Evolutionary conservation across 345 rosid species (phyloP).

Genomic region (Eucalyptus victrix): DNA sequence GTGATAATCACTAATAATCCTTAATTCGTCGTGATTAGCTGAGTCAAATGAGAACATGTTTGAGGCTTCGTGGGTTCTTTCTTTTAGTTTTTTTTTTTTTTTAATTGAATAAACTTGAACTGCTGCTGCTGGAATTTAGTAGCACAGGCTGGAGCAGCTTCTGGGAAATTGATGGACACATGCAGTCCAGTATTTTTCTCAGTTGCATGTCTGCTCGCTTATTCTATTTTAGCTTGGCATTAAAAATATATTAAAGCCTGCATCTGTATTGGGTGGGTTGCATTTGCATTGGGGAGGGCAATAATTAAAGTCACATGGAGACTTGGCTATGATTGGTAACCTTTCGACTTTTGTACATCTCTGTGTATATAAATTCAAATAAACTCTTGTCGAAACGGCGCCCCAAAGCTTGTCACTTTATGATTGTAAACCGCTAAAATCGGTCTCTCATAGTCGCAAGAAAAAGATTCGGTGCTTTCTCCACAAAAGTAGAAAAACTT

Average conservation of each 20-base stretch:
- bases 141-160: background rate
- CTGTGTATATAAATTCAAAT: no score
- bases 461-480: background rate
- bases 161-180: background rate
- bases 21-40: background rate
- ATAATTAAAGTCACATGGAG: background rate
- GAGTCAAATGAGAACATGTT: background rate
- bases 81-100: no score
- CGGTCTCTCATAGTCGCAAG: background rate
- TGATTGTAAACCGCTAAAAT: background rate
- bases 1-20: background rate
- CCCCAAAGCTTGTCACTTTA: background rate
- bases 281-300: background rate
- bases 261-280: background rate
- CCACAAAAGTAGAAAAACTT: background rate
- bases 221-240: background rate
- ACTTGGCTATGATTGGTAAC: background rate
- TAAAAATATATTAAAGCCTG: background rate
- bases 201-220: background rate
- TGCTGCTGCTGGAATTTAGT: background rate
- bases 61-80: background rate
- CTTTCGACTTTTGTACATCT: background rate
- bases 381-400: background rate
- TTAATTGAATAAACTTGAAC: background rate
- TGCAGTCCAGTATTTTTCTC: background rate